Evolutionary conservation across 1,139 yeast genomes (phyloP), one percentile per base, ranked within the genome.

Genomic region (Hemisphaericaspora subhashii): DNA sequence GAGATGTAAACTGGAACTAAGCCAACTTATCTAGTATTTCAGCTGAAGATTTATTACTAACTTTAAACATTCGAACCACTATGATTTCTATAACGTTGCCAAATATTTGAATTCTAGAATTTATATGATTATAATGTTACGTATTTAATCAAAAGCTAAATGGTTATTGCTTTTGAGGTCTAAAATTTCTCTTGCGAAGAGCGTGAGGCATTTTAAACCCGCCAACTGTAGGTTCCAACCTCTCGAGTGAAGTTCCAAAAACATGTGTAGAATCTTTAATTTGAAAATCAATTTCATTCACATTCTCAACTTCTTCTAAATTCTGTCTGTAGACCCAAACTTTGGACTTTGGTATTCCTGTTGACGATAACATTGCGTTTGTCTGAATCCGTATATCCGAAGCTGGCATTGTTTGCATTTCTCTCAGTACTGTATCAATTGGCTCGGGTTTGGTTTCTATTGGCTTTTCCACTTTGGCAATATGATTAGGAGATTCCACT

Each of bases 131-230:
- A n/a, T n/a, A n/a, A n/a, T n/a, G 8, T 20, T 20, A 20, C 8
- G 5, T 20, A 20, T 20, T 20, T 20, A 20, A 20, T 20, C 5
- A 6, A 20, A 5, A 20, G 8, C 22, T 6, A 6, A 8, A 20
- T 20, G 22, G 22, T 8, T 24, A 12, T 4, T 24, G n/a, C 27
- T 12, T 24, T 24, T 24, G 27, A 15, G 4, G 27, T 24, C 9
- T 15, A 10, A n/a, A 17, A 29, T 11, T 5, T 29, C 23, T 12
- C 18, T 10, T 29, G 10, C 32, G 22, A 5, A 29, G 11, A 10
- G 23, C 4, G 3, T n/a, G 13, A 14, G 49, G 49, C 23, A 46
- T 31, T 35, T 44, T 46, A 30, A 32, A 46, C 8, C 49, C 49
- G 17, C 39, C 35, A n/a, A 29, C 16, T 21, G 25, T 36, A 11